phyloP scores from a whole-genome alignment of 768 basidiomycete genomes.

The Lactarius hengduanensis region DNA sequence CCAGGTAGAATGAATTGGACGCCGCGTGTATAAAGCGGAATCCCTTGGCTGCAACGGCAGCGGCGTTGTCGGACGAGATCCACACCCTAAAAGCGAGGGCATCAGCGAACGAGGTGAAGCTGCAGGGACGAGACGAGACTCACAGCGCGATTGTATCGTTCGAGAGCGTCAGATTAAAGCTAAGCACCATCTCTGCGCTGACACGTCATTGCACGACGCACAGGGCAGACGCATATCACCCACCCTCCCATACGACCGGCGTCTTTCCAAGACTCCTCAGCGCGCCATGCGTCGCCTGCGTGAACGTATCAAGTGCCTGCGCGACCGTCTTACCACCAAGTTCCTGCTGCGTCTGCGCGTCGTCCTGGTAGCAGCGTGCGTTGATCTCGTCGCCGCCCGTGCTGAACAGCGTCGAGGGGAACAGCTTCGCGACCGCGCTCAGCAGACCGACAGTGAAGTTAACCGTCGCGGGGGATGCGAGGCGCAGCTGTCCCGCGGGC shows the following conservation, averaged over 20 bases:
- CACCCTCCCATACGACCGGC: slow-evolving; percentile 81
- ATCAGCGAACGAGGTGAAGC: background rate
- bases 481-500: slow-evolving; percentile 78
- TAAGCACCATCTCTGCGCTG: background rate
- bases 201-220: background rate
- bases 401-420: slow-evolving; percentile 64
- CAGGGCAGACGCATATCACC: slow-evolving; percentile 8
- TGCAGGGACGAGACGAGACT: background rate
- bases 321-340: slow-evolving; percentile 51
- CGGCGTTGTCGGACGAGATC: slow-evolving; percentile 63
- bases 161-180: slow-evolving; percentile 7
- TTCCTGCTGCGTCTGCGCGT: slow-evolving; percentile 51
- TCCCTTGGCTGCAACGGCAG: slow-evolving; percentile 57
- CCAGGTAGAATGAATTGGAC: slow-evolving; percentile 77
- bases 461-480: slow-evolving; percentile 58
- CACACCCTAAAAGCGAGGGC: slow-evolving; percentile 53
- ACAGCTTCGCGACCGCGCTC: slow-evolving; percentile 46
- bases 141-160: slow-evolving; percentile 20
- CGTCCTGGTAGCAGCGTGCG: slow-evolving; percentile 59
- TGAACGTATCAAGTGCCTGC: slow-evolving; percentile 67
- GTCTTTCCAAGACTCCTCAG: slow-evolving; percentile 60
- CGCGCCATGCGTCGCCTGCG: slow-evolving; percentile 54
- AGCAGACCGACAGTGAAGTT: slow-evolving; percentile 60
- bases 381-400: slow-evolving; percentile 87
- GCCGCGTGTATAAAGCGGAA: slow-evolving; percentile 65